Conservation (phyloP, 306 rosid genomes). For the Myrica gale region DNA sequence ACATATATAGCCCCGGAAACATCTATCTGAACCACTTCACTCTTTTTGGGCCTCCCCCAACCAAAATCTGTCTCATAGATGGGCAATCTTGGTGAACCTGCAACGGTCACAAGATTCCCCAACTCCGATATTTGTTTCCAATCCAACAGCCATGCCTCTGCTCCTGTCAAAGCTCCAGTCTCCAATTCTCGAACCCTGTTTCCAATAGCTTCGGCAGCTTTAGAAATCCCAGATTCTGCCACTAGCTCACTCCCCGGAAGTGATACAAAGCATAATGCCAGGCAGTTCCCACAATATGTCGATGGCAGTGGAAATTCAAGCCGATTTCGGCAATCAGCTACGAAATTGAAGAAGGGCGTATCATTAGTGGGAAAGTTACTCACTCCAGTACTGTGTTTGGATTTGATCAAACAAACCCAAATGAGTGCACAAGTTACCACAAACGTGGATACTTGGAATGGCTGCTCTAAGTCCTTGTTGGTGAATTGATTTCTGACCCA, state of each 20-base stretch:
- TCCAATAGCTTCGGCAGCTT: conserved; percentile 30
- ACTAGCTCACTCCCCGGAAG: conserved; percentile 28
- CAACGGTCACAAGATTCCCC: background rate
- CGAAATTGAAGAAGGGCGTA: conserved; percentile 15
- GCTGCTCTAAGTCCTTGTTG: background rate
- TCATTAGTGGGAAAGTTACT: background rate
- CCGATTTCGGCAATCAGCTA: conserved; percentile 44
- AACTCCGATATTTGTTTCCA: background rate
- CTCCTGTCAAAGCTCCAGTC: conserved; percentile 27
- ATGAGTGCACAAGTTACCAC: conserved; percentile 30
- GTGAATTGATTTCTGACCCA: background rate
- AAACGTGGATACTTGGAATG: conserved; percentile 31
- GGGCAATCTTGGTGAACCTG: conserved; percentile 43
- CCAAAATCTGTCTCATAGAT: conserved; percentile 53
- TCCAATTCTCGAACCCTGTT: conserved; percentile 25
- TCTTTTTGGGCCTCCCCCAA: conserved; percentile 48
- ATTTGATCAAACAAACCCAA: conserved; percentile 33
- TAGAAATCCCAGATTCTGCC: conserved; percentile 34
- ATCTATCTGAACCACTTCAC: conserved; percentile 36
- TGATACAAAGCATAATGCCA: background rate
- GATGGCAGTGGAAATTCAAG: conserved; percentile 29
- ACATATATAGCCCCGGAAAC: conserved; percentile 26
- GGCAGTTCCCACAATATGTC: conserved; percentile 47
- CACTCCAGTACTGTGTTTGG: background rate
- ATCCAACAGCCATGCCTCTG: conserved; percentile 28